Percentiles rank a stretch among this genome's conserved stretches.
These are phyloP conservation scores for Vitis hybrid DNA, from an alignment of 177 flowering plant genomes.

Conservation along the genomic window DNA sequence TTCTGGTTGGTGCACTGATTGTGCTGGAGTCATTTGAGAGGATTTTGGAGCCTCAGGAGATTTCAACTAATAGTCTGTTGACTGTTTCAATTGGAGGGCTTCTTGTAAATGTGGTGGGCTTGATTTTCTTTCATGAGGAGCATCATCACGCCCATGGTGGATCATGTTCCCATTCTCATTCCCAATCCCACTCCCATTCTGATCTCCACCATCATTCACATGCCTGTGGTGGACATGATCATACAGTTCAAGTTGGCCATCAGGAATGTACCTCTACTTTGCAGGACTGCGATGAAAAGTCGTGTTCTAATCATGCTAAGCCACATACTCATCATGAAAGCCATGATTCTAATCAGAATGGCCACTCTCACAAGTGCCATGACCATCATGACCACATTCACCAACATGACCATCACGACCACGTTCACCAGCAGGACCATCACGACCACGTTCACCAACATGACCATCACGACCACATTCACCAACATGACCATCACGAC, in stretches of 20 bases:
- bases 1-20: conserved; percentile 85
- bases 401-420: conserved; percentile 14
- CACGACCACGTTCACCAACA: conserved; percentile 15
- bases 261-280: conserved; percentile 15
- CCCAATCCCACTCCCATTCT: conserved; percentile 42
- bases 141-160: conserved; percentile 99
- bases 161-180: conserved; percentile 63
- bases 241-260: conserved; percentile 15
- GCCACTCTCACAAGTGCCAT: not conserved
- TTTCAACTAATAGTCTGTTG: conserved; percentile 83
- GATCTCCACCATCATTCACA: conserved; percentile 37
- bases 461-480: conserved; percentile 1
- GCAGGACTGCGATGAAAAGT: conserved; percentile 15
- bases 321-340: conserved; percentile 3
- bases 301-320: conserved; percentile 12
- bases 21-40: conserved; percentile 95
- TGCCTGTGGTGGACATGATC: conserved; percentile 21
- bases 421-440: conserved; percentile 13
- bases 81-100: conserved; percentile 93
- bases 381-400: conserved; percentile 15
- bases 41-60: conserved; percentile 96
- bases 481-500: conserved; percentile 20
- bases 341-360: not conserved
- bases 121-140: conserved; percentile 96
- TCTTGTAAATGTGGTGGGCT: conserved; percentile 84